These are phyloP conservation scores for Vinca major DNA, from an alignment of 305 asterid species.

Conservation along the genomic window DNA sequence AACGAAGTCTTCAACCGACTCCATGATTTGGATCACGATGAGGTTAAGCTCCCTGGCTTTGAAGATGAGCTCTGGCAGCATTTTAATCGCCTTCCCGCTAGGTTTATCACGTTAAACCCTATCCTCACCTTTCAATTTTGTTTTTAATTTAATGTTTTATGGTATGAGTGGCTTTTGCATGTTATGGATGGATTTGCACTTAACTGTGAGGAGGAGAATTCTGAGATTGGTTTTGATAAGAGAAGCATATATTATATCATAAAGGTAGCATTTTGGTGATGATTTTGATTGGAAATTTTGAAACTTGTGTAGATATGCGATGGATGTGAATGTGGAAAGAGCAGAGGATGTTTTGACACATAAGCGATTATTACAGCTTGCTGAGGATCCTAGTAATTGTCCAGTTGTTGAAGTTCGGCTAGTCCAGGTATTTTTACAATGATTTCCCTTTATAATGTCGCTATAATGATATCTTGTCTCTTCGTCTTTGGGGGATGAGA, in stretches of 20 bases:
- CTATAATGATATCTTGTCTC: no score
- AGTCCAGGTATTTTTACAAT: constrained; percentile 29
- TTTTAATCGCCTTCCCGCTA: constrained; percentile 39
- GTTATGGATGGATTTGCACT: not conserved
- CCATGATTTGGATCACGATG: constrained; percentile 35
- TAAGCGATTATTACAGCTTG: constrained; percentile 30
- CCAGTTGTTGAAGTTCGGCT: constrained; percentile 43
- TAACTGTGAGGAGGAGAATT: not conserved
- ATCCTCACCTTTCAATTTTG: not conserved
- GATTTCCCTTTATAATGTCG: not conserved
- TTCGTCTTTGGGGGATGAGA: not conserved
- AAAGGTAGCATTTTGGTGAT: not conserved
- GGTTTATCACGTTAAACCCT: constrained; percentile 30
- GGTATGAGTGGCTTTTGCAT: not conserved
- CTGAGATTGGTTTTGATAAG: not conserved
- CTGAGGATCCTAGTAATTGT: constrained; percentile 34
- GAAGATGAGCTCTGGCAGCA: constrained; percentile 50
- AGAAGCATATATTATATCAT: not conserved
- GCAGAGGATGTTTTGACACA: constrained; percentile 49
- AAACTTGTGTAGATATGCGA: constrained; percentile 29
- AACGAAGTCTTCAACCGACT: constrained; percentile 34
- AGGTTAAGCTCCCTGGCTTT: constrained; percentile 36
- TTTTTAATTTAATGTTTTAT: not conserved
- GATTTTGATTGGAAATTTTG: constrained; percentile 1
- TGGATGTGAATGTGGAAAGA: constrained; percentile 51